Base-by-base conservation (phyloP, 176 grass and related monocot genomes). In the Musa acuminata region DNA sequence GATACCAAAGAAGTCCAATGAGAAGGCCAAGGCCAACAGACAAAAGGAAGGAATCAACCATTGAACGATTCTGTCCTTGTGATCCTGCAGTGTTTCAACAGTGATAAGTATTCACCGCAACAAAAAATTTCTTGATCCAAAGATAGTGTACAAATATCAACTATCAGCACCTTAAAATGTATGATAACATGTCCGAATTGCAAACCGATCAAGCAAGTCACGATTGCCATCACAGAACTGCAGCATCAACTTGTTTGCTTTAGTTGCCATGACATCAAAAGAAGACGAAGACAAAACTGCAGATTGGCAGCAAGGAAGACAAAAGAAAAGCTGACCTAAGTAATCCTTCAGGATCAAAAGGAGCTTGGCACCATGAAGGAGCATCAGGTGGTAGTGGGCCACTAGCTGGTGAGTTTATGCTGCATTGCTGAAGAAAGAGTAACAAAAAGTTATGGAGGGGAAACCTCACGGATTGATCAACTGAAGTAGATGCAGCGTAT, bases 141-240 rank as follows among this genome's bases (percentile, higher is more conserved):
- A 29, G 2, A 16, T 13, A 71, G 64, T 71, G 12, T 22, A 27
- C 4, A 77, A 17, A 35, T 35, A 35, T 35, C 29, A 53, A 58
- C 22, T 49, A 13, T 10, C 10, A 48, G 14, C 89, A 96, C 89
- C 89, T 89, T 83, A 67, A 87, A 87, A 73, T 89, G 82, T 55
- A 89, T 73, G 62, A 89, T 84, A 58, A 86, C 78, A 82, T 96
- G 92, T 0, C 92, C 92, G 22, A 92, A 85, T 53, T 96, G 92
- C 68, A 96, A 80, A n/a, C 92, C 92, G 2, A 92, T 76, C 59
- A 96, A 87, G 82, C 92, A 96, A 21, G 92, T 92, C 13, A 92
- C 89, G 3, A 82, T 92, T 19, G 89, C 84, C 92, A 96, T 96
- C 35, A 96, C 23, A 26, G 87, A 87, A 75, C 89, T 96, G 77